These are phyloP conservation scores for Hygrophorus pudorinus DNA, from an alignment of 768 basidiomycete species.

Conservation along the genomic window DNA sequence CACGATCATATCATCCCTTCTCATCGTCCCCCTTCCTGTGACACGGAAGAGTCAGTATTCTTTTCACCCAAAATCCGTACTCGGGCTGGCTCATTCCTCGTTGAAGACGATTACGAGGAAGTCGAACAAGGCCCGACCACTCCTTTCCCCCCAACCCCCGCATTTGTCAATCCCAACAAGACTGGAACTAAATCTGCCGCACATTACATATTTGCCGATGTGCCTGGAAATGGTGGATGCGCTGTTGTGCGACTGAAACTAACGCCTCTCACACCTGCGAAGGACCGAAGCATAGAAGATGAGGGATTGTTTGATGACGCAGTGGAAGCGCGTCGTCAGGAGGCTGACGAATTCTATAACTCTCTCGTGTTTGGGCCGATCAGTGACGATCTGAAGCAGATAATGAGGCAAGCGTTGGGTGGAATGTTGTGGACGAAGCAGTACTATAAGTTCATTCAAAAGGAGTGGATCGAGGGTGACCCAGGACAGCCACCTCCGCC, in stretches of 20 bases:
- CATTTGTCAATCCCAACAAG: constrained; percentile 79
- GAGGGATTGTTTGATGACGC: constrained; percentile 83
- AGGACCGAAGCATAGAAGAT: constrained; percentile 74
- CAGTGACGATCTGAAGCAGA: constrained; percentile 87
- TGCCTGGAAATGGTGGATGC: constrained; percentile 88
- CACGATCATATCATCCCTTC: constrained; percentile 91
- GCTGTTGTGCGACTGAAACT: constrained; percentile 92
- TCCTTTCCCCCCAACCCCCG: constrained; percentile 39
- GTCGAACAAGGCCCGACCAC: constrained; percentile 49
- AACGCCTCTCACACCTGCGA: constrained; percentile 64
- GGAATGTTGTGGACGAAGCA: constrained; percentile 99
- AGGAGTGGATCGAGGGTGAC: constrained; percentile 95
- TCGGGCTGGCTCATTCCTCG: constrained; percentile 35
- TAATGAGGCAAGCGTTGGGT: constrained; percentile 91
- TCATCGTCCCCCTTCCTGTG: constrained; percentile 57
- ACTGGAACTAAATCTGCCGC: constrained; percentile 89
- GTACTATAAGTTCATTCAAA: constrained; percentile 92
- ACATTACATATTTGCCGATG: constrained; percentile 79
- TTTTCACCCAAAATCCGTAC: constrained; percentile 43
- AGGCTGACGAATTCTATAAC: constrained; percentile 94
- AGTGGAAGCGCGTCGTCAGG: constrained; percentile 83
- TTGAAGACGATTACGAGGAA: constrained; percentile 26
- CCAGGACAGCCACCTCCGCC: constrained; percentile 93
- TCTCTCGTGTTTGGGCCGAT: constrained; percentile 73
- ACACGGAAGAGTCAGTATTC: constrained; percentile 27